These are phyloP conservation scores for Herpetospermum pedunculosum DNA, from an alignment of 306 rosid genomes.

Conservation along the genomic window DNA sequence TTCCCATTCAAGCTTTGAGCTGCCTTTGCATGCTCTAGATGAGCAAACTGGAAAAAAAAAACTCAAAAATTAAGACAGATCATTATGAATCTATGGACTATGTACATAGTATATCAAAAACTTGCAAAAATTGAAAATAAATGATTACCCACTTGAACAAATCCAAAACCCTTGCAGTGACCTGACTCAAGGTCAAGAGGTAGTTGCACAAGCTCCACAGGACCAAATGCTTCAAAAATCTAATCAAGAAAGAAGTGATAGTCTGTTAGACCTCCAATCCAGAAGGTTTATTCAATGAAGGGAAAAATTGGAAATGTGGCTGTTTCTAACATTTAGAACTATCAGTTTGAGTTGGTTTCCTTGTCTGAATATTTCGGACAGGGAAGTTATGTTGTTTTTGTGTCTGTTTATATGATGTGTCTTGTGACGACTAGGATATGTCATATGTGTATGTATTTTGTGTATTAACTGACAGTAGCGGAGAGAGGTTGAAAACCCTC, in stretches of 20 bases:
- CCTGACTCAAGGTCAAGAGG: slow-evolving; percentile 95
- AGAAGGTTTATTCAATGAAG: background rate
- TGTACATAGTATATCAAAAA: background rate
- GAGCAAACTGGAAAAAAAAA: slow-evolving; percentile 64
- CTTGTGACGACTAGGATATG: background rate
- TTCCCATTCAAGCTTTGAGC: slow-evolving; percentile 97
- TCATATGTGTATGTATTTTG: background rate
- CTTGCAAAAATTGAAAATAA: background rate
- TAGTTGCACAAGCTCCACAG: slow-evolving; percentile 83
- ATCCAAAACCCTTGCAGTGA: slow-evolving; percentile 99
- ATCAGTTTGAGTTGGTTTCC: background rate
- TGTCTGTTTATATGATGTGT: background rate
- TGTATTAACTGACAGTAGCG: background rate
- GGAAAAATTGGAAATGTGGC: background rate
- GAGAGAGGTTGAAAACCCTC: background rate
- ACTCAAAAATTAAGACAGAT: background rate
- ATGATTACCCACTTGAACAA: slow-evolving; percentile 68
- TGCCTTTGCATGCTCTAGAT: slow-evolving; percentile 91
- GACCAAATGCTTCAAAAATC: slow-evolving; percentile 99
- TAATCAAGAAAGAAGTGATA: slow-evolving; percentile 13
- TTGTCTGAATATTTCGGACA: background rate
- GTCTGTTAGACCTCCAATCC: background rate
- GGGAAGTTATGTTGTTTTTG: background rate
- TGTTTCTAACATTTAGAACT: background rate
- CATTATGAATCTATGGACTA: background rate